These are phyloP conservation scores for Rosa lucieae DNA, from an alignment of 306 rosid genomes.

Conservation along the genomic window DNA sequence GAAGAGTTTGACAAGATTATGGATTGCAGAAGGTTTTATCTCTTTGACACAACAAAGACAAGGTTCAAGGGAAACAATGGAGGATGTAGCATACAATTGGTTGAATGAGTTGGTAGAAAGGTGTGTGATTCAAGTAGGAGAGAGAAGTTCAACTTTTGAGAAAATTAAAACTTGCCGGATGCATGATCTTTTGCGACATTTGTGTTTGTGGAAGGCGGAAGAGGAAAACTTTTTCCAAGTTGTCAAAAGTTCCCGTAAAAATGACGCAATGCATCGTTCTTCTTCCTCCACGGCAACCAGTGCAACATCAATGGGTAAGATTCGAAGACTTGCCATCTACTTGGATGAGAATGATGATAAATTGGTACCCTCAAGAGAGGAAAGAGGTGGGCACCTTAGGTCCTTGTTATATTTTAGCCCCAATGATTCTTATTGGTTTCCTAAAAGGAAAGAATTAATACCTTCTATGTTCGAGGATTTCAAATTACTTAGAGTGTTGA, in stretches of 20 bases:
- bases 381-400: constrained; percentile 26
- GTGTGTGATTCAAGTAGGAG: constrained; percentile 54
- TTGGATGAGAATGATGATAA: constrained; percentile 13
- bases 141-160: constrained; percentile 30
- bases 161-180: constrained; percentile 45
- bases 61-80: constrained; percentile 16
- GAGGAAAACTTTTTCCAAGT: constrained; percentile 38
- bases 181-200: constrained; percentile 55
- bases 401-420: constrained; percentile 33
- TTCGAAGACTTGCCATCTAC: constrained; percentile 47
- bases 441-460: neutral
- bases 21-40: neutral
- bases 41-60: neutral
- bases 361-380: neutral
- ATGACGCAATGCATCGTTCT: neutral
- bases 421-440: rapidly evolving
- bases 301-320: neutral
- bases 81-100: constrained; percentile 37
- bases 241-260: neutral
- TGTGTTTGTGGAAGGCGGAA: constrained; percentile 43
- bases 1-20: neutral
- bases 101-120: constrained; percentile 42
- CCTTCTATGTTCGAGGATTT: constrained; percentile 14
- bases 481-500: constrained; percentile 43
- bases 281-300: no score